These are phyloP conservation scores for Salix koriyanagi DNA, from an alignment of 345 rosid species.

Conservation along the genomic window DNA sequence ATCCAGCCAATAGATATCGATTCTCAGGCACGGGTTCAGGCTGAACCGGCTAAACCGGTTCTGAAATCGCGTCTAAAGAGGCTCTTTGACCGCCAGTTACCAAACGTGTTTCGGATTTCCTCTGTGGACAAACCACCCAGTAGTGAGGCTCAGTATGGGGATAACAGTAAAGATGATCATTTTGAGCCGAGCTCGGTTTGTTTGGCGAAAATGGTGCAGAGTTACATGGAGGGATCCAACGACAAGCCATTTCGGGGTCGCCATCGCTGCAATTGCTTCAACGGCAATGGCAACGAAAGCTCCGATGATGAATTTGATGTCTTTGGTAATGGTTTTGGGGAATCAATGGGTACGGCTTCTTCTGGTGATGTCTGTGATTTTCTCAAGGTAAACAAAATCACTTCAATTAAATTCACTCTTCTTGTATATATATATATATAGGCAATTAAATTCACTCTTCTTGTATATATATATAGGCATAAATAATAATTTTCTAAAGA, in stretches of 20 bases:
- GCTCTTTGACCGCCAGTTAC: conserved; percentile 29
- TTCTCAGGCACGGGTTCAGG: conserved; percentile 2
- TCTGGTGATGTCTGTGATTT: conserved; percentile 42
- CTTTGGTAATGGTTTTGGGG: conserved; percentile 39
- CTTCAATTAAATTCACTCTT: background rate
- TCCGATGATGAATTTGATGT: conserved; percentile 79
- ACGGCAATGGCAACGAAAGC: conserved; percentile 68
- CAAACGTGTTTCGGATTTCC: conserved; percentile 21
- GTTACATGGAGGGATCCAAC: conserved; percentile 74
- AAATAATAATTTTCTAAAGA: background rate
- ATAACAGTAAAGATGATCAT: conserved; percentile 31
- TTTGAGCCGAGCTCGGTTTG: conserved; percentile 90
- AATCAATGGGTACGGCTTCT: conserved; percentile 42
- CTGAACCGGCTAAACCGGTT: conserved; percentile 23
- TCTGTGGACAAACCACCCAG: conserved; percentile 13
- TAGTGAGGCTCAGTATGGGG: conserved; percentile 10
- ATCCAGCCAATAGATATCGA: conserved; percentile 34
- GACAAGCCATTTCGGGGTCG: conserved; percentile 68
- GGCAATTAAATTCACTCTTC: background rate
- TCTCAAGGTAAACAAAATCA: conserved; percentile 55
- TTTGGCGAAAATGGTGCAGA: conserved; percentile 84
- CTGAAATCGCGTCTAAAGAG: conserved; percentile 27
- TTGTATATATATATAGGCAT: no score
- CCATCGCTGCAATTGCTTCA: conserved; percentile 91
- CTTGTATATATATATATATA: no score